Evolutionary conservation across 345 rosid species (phyloP), one percentile per base, ranked within the genome.

Genomic region (Acer campestre): DNA sequence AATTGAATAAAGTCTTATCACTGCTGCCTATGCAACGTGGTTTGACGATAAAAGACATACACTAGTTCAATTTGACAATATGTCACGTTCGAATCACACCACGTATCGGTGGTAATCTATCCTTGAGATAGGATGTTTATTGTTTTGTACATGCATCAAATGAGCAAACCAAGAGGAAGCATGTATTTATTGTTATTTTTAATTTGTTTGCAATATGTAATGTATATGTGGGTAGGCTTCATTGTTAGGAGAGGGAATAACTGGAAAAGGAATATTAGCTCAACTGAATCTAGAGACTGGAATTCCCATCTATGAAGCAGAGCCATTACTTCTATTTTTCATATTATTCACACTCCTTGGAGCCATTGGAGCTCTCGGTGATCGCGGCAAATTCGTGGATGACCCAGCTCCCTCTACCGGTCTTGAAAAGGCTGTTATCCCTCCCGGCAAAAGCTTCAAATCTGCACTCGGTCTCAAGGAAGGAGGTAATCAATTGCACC

Each of bases 301-400:
- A 75, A 84, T 95, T 73, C 99, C 99, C 0, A 92, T 95, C 63
- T 90, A 95, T 78, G 99, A 95, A 82, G 99, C 99, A 8, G 99
- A 95, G 77, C 99, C 99, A 12, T 91, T 95, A 76, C 96, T 95
- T 66, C 90, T 95, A 12, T 95, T 95, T 94, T 95, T 95, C 88
- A 93, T 95, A 65, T 86, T 95, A 42, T 93, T 95, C 86, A 95
- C 99, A 42, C 71, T 95, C 68, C 92, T 95, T 14, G 99, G 99
- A 75, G 98, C 99, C 79, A 95, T 95, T 49, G 99, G 99, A 78
- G 99, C 96, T 61, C 81, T 93, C 14, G 99, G 98, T 29, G 99
- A 95, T 87, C 88, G 98, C 62, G 99, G 99, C 10, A 55, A 80
- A 67, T 95, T 95, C 68, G 94, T 95, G 10, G 99, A 95, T 59